These are phyloP conservation scores for Pseudocercospora fijiensis DNA, from an alignment of 2,329 filamentous ascomycete genomes.

Conservation along the genomic window DNA sequence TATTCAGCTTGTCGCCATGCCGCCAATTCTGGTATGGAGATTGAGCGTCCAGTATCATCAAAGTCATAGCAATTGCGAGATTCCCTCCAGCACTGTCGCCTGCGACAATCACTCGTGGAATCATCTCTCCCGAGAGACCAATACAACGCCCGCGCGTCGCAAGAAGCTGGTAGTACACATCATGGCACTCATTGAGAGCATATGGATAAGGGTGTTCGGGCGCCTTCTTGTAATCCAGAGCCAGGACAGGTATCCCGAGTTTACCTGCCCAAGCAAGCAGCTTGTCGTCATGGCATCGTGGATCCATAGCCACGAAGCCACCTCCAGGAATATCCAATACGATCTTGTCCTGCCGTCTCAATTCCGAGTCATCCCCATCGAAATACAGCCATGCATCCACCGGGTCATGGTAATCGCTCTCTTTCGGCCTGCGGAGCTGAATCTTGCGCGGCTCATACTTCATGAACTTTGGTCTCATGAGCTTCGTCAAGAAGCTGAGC, in stretches of 20 bases:
- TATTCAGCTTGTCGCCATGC: conserved; percentile 42
- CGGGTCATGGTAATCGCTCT: conserved; percentile 79
- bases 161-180: conserved; percentile 75
- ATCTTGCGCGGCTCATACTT: conserved; percentile 78
- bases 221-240: conserved; percentile 85
- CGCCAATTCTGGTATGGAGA: conserved; percentile 42
- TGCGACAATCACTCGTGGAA: conserved; percentile 68
- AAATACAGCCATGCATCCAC: conserved; percentile 91
- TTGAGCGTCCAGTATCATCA: conserved; percentile 79
- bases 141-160: conserved; percentile 71
- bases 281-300: conserved; percentile 91
- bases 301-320: conserved; percentile 95
- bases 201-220: conserved; percentile 84
- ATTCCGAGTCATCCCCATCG: conserved; percentile 76
- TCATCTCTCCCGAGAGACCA: conserved; percentile 65
- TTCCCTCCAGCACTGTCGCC: conserved; percentile 84
- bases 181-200: conserved; percentile 82
- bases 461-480: conserved; percentile 77
- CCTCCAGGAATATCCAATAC: conserved; percentile 90
- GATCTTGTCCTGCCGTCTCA: conserved; percentile 73
- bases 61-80: conserved; percentile 72
- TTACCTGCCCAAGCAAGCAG: conserved; percentile 88
- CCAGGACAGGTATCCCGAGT: conserved; percentile 82
- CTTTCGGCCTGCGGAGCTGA: conserved; percentile 74
- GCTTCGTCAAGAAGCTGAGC: conserved; percentile 66